phyloP scores from a whole-genome alignment of 805 yeast genomes.

The Sungouiella blattae region DNA sequence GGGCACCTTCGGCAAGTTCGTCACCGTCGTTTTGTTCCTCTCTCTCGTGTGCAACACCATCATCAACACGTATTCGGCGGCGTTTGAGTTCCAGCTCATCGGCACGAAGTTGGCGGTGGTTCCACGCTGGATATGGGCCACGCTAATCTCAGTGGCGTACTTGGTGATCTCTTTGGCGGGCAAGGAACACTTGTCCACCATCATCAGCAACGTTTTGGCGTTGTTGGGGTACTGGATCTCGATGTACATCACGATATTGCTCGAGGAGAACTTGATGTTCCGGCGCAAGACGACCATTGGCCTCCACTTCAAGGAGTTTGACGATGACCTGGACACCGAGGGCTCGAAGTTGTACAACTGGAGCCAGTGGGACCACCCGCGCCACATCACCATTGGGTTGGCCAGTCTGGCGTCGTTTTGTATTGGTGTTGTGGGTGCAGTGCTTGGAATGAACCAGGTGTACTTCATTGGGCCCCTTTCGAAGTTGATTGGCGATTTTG shows the following conservation, averaged over 20 bases:
- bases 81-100: slow-evolving; percentile 33
- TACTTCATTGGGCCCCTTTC: slow-evolving; percentile 19
- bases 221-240: slow-evolving; percentile 18
- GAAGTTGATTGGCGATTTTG: slow-evolving; percentile 11
- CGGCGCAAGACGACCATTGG: slow-evolving; percentile 2
- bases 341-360: slow-evolving; percentile 23
- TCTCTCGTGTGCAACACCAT: slow-evolving; percentile 35
- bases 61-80: slow-evolving; percentile 35
- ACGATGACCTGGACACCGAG: slow-evolving; percentile 3
- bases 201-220: slow-evolving; percentile 13
- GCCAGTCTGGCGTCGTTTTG: slow-evolving; percentile 13
- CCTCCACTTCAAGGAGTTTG: slow-evolving; percentile 9
- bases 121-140: slow-evolving; percentile 15
- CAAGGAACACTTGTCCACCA: slow-evolving; percentile 8
- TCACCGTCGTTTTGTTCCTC: slow-evolving; percentile 27
- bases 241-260: slow-evolving; percentile 10
- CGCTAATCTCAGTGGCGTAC: slow-evolving; percentile 7
- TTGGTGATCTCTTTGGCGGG: slow-evolving; percentile 12
- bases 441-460: slow-evolving; percentile 20
- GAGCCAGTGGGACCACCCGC: slow-evolving; percentile 26
- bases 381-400: slow-evolving; percentile 18
- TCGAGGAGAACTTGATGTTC: slow-evolving; percentile 13
- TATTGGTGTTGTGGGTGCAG: slow-evolving; percentile 19
- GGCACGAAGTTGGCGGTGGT: slow-evolving; percentile 18
- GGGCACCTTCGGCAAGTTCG: slow-evolving; percentile 35